Percentiles rank a stretch among this genome's conserved stretches.
These are phyloP conservation scores for Amauroascus niger DNA, from an alignment of 2,329 filamentous ascomycete species.

Conservation along the genomic window DNA sequence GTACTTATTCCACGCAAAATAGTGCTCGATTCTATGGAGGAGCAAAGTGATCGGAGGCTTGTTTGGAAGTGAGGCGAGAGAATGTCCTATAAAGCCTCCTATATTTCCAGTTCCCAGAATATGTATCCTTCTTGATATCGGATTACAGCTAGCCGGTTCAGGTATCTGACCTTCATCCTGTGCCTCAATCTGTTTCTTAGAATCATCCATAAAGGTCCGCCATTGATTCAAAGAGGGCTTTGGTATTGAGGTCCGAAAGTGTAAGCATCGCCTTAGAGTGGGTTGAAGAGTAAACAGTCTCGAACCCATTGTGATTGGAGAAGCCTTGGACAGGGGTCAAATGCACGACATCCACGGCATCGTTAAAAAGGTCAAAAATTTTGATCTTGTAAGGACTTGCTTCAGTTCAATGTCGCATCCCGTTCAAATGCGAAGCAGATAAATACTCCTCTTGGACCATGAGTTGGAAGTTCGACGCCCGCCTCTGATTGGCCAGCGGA, in stretches of 20 bases:
- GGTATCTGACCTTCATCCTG: background rate
- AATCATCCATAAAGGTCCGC: constrained; percentile 2
- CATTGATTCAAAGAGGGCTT: background rate
- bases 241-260: background rate
- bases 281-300: background rate
- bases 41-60: constrained; percentile 67
- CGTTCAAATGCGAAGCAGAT: no score
- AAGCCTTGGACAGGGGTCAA: background rate
- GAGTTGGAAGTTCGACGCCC: background rate
- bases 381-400: background rate
- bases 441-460: no score
- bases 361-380: background rate
- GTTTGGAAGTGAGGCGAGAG: constrained; percentile 50
- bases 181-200: background rate
- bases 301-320: background rate
- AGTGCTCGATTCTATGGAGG: constrained; percentile 49
- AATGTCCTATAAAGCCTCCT: constrained; percentile 67
- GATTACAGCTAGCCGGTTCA: background rate
- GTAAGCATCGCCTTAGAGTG: background rate
- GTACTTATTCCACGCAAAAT: constrained; percentile 27
- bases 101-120: constrained; percentile 74
- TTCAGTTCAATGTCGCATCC: no score
- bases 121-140: constrained; percentile 49
- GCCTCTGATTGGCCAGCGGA: no score
- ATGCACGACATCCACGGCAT: background rate